Percentiles rank a stretch among this genome's conserved stretches.
Evolutionary conservation across 306 rosid species (phyloP).

Genomic region (Vigna radiata): DNA sequence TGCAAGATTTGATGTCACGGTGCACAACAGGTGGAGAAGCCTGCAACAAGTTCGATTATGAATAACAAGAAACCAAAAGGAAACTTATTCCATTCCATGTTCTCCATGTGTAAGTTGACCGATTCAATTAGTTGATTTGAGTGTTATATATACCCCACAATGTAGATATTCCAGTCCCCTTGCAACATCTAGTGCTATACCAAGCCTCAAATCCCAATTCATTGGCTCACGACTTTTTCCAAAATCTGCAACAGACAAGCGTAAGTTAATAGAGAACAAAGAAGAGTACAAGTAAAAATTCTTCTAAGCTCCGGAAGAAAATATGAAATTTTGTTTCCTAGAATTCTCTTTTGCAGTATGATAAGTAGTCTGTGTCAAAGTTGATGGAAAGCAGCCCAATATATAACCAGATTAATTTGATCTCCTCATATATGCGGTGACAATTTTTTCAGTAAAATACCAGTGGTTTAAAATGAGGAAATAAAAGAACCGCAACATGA

Average conservation of each 20-base stretch:
- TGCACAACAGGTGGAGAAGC: conserved; percentile 95
- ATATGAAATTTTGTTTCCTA: conserved; percentile 11
- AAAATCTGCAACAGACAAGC: conserved; percentile 33
- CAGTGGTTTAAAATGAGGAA: background rate
- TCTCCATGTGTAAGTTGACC: conserved; percentile 22
- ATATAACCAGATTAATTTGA: background rate
- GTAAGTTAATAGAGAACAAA: conserved; percentile 16
- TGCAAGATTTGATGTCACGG: conserved; percentile 92
- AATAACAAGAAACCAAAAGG: conserved; percentile 18
- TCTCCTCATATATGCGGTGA: background rate
- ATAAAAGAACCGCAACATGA: background rate
- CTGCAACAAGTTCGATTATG: conserved; percentile 49
- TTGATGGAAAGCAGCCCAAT: conserved; percentile 7
- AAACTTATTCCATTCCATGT: conserved; percentile 16
- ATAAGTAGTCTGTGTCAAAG: background rate
- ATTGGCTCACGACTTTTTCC: conserved; percentile 67
- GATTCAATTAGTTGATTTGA: conserved; percentile 13
- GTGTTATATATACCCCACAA: conserved; percentile 68
- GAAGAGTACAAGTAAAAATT: conserved; percentile 6
- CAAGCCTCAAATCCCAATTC: conserved; percentile 82
- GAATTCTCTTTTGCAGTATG: conserved; percentile 9
- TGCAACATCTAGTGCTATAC: conserved; percentile 83
- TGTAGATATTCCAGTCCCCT: conserved; percentile 97
- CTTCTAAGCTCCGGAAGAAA: conserved; percentile 14
- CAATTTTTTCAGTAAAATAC: background rate